Percentiles rank a stretch among this genome's conserved stretches.
phyloP scores from a whole-genome alignment of 2,329 filamentous ascomycete genomes.

The Sordariomycetes sp. region DNA sequence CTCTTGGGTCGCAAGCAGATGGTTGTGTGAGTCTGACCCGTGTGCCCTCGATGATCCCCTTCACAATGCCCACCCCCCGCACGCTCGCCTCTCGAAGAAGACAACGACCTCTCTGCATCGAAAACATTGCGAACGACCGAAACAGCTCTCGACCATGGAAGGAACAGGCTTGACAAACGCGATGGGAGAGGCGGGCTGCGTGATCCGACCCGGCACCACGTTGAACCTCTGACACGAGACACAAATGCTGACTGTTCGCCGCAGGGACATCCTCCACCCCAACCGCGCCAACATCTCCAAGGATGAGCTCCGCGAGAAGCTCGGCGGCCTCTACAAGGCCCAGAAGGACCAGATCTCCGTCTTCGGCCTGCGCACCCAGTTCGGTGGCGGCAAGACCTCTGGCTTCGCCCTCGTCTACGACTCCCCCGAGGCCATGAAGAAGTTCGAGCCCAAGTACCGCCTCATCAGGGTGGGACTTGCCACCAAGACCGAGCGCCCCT shows the following conservation, averaged over 20 bases:
- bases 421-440: constrained; percentile 96
- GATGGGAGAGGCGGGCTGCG: no score
- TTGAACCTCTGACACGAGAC: background rate
- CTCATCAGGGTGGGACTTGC: constrained; percentile 88
- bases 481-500: constrained; percentile 92
- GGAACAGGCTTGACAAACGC: no score
- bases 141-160: no score
- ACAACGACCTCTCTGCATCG: no score
- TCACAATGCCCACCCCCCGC: no score
- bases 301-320: constrained; percentile 94
- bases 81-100: no score
- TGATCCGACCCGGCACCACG: no score
- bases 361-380: constrained; percentile 98
- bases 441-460: constrained; percentile 98
- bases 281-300: constrained; percentile 98
- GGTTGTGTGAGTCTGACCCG: constrained; percentile 81
- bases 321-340: constrained; percentile 94
- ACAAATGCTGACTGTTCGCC: constrained; percentile 7
- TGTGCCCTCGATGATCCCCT: no score
- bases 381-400: constrained; percentile 99
- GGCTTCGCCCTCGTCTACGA: constrained; percentile 99
- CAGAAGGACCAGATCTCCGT: constrained; percentile 95
- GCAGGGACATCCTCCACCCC: constrained; percentile 98
- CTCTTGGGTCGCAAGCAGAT: constrained; percentile 98
- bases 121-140: no score